Evolutionary conservation across 768 basidiomycete species (phyloP), one percentile per base, ranked within the genome.

Genomic region (Gautieria morchelliformis): DNA sequence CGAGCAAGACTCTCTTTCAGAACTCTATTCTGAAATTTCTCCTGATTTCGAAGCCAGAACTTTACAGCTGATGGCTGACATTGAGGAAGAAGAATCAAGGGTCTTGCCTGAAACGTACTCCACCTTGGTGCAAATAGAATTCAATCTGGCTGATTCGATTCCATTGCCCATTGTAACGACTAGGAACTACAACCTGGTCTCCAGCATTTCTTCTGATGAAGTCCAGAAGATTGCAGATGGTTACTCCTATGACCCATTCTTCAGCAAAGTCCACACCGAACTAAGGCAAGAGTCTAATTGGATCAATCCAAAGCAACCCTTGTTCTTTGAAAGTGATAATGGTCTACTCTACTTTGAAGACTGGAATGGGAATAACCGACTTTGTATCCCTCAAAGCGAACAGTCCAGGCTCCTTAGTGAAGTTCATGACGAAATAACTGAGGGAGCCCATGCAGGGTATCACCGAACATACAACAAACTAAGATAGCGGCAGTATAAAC

Each of bases 301-400:
- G 53, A 22, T 22, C 39, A 63, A 58, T 22, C 58, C 55, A 11
- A 4, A 11, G 3, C 58, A 27, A 74, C 50, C 74, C 74, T 59
- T 62, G 70, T 0, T 35, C 62, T 0, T 75, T 68, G 59, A 68
- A 74, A 15, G 70, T 69, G 3, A 69, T 60, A 27, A 27, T 27
- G 27, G 27, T 27, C 27, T 27, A n/a, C n/a, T n/a, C n/a, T n/a
- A n/a, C n/a, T n/a, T n/a, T n/a, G n/a, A n/a, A n/a, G n/a, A n/a
- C n/a, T n/a, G n/a, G n/a, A n/a, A n/a, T n/a, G n/a, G n/a, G n/a
- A n/a, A n/a, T n/a, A n/a, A n/a, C n/a, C n/a, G n/a, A n/a, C n/a
- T n/a, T n/a, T n/a, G n/a, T n/a, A n/a, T n/a, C n/a, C n/a, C n/a
- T n/a, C n/a, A n/a, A n/a, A n/a, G n/a, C n/a, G n/a, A n/a, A n/a